Conservation (phyloP, 148 eudicot genomes). For the Rheum nobile region DNA sequence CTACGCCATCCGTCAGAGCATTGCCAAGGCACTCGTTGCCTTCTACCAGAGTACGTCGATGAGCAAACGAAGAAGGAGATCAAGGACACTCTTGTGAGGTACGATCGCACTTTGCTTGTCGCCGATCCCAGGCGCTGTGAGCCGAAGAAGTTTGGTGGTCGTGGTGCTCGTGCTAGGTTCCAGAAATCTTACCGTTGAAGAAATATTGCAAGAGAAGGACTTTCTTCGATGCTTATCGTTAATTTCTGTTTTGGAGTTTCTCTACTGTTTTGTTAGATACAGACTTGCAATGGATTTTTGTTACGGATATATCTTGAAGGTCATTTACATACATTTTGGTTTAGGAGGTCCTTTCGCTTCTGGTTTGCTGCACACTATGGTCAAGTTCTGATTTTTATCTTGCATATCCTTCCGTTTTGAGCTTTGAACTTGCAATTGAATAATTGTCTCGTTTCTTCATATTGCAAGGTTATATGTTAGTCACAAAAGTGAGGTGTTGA, state of each 20-base stretch:
- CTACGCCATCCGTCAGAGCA: slow-evolving; percentile 13
- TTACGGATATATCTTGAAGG: background rate
- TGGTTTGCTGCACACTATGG: background rate
- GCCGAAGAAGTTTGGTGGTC: slow-evolving; percentile 19
- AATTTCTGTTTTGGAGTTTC: background rate
- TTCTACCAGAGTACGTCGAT: slow-evolving; percentile 11
- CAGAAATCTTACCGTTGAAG: slow-evolving; percentile 18
- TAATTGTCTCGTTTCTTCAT: background rate
- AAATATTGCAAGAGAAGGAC: background rate
- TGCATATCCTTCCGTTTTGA: background rate
- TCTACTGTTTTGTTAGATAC: background rate
- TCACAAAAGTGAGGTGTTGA: no score
- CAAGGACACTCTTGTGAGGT: slow-evolving; percentile 4
- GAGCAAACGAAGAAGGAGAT: slow-evolving; percentile 15
- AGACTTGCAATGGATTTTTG: background rate
- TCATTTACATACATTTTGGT: background rate
- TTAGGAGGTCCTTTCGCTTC: background rate
- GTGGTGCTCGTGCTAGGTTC: slow-evolving; percentile 14
- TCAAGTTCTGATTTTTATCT: background rate
- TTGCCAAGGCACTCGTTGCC: slow-evolving; percentile 13
- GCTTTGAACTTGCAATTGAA: background rate
- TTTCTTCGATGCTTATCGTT: background rate
- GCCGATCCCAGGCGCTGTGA: slow-evolving; percentile 16
- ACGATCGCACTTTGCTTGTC: slow-evolving; percentile 15
- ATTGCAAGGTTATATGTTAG: background rate